Conservation (phyloP, 495 filamentous ascomycete genomes). For the Penicillium paxilli region DNA sequence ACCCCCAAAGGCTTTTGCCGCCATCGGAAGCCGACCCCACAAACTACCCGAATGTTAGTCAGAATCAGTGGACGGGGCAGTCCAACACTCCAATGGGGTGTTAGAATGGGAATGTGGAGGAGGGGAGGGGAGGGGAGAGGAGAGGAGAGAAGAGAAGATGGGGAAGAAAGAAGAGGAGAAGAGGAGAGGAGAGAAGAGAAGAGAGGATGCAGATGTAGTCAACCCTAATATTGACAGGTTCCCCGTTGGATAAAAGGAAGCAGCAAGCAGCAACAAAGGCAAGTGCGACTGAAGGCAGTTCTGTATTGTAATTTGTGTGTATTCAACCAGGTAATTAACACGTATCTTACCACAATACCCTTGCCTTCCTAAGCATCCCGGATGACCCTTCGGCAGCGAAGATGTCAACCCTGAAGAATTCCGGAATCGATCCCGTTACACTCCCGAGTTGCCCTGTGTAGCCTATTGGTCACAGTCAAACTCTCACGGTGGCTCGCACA, state of each 20-base stretch:
- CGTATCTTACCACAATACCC: not conserved
- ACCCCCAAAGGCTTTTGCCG: conserved; percentile 18
- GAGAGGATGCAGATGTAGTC: too few species aligned
- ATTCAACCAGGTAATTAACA: not conserved
- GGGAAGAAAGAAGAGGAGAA: not conserved
- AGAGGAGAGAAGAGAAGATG: not conserved
- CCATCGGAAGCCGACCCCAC: conserved; percentile 22
- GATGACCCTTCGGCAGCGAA: not conserved
- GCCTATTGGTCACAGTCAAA: too few species aligned
- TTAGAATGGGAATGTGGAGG: too few species aligned
- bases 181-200: not conserved
- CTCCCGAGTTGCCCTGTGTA: not conserved
- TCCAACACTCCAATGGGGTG: not conserved
- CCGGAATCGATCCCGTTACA: not conserved
- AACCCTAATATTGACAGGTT: too few species aligned
- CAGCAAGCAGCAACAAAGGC: too few species aligned
- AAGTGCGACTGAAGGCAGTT: not conserved
- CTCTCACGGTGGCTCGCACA: not conserved
- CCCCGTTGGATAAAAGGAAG: too few species aligned
- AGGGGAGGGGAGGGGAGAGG: not conserved
- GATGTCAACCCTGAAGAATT: not conserved
- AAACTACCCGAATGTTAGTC: not conserved
- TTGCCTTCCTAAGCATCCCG: too few species aligned
- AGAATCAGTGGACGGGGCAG: not conserved
- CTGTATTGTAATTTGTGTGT: not conserved